Evolutionary conservation across 345 rosid species (phyloP).

Genomic region (Viola odorata): DNA sequence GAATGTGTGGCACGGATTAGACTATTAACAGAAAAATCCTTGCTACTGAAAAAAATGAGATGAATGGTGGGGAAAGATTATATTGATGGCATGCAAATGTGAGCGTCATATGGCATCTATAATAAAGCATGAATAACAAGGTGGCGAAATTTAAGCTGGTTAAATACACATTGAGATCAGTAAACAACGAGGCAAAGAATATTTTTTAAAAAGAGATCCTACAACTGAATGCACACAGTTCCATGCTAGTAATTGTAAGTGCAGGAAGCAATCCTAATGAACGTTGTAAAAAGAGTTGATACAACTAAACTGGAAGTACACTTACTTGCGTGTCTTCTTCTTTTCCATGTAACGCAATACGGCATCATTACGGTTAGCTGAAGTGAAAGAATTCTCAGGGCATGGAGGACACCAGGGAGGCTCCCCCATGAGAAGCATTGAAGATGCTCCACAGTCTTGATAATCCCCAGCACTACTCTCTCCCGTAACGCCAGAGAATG

Average conservation of each 20-base stretch:
- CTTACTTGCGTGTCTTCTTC: conserved; percentile 94
- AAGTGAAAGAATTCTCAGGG: conserved; percentile 49
- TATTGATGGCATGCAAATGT: neutral
- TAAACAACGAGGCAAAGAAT: neutral
- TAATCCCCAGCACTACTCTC: conserved; percentile 73
- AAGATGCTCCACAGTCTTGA: conserved; percentile 90
- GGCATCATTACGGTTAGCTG: conserved; percentile 64
- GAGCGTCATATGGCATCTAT: neutral
- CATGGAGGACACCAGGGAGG: conserved; percentile 82
- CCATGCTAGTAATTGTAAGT: neutral
- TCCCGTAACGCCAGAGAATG: conserved; percentile 90
- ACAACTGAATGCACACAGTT: neutral
- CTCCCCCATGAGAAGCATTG: conserved; percentile 71
- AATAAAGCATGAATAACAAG: neutral
- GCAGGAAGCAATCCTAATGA: neutral
- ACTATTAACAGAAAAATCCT: no score
- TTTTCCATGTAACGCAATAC: conserved; percentile 96
- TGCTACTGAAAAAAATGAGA: neutral
- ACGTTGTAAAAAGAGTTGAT: neutral
- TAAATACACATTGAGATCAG: neutral
- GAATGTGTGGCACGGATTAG: neutral
- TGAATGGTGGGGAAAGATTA: neutral
- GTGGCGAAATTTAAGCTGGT: neutral
- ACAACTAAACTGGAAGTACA: neutral
- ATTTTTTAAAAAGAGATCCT: no score